Evolutionary conservation across 352 stramenopile species (phyloP), one percentile per base, ranked within the genome.

Genomic region (Globisporangium sylvaticum): DNA sequence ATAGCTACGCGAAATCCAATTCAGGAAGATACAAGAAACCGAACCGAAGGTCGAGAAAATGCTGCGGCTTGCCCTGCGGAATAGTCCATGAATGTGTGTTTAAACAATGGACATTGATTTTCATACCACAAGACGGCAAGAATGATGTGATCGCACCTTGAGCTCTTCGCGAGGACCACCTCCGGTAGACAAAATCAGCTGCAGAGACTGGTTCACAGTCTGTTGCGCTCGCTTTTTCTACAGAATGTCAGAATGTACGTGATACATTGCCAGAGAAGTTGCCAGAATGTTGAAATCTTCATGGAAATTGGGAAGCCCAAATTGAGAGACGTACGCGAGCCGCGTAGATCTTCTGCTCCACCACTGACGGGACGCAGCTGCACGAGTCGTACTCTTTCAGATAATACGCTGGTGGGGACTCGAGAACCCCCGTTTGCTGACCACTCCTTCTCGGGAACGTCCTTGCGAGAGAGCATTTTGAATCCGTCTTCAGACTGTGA

Each of bases 1-100:
- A 94, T 58, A 15, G 86, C 72, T 48, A 91, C 64, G 6, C 83
- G 83, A 48, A 94, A 91, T 3, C 86, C 86, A 24, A 94, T 81
- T 73, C 57, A 29, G 83, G 70, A 5, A 81, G 69, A 52, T 90
- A 94, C 27, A 48, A 63, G 44, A 89, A 89, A 4, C 71, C 74
- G 31, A n/a, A 67, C 10, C 65, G 62, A 22, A 89, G 66, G n/a
- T 88, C 70, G 18, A 92, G 62, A 31, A 80, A 87, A 9, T 58
- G 55, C 22, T 46, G 44, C 27, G 86, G 86, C 56, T 90, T 91
- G 1, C 56, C 18, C 69, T 89, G 67, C 0, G 4, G 6, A 48
- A 10, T 6, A 4, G n/a, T n/a, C n/a, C 10, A 25, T 1, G 1
- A 53, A 10, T 39, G 24, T 46, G 29, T 39, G 29, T 25, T 34